Evolutionary conservation across 768 basidiomycete genomes (phyloP).

Genomic region (Leccinum imitatum): DNA sequence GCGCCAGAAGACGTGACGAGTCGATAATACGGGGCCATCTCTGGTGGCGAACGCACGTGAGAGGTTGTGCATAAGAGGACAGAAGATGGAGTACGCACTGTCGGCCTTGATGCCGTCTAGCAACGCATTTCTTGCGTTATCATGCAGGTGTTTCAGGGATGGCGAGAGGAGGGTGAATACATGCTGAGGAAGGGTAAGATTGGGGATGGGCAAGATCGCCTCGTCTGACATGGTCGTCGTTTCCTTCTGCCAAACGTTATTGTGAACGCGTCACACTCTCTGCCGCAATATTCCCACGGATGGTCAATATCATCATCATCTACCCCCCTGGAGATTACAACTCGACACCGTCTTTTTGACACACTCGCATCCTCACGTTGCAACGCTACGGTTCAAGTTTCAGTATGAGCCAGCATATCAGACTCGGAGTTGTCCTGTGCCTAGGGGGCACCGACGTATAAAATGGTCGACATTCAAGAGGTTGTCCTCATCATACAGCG

Average conservation of each 20-base stretch:
- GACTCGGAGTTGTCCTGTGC: not conserved
- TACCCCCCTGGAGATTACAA: not conserved
- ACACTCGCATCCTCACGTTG: not conserved
- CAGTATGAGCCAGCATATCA: not conserved
- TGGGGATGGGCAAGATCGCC: constrained; percentile 80
- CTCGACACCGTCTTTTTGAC: not conserved
- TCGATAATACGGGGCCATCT: constrained; percentile 86
- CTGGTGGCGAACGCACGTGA: constrained; percentile 36
- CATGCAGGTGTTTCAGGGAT: constrained; percentile 60
- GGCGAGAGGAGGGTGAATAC: constrained; percentile 71
- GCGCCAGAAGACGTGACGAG: constrained; percentile 51
- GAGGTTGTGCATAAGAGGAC: not conserved
- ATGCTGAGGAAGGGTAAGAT: constrained; percentile 77
- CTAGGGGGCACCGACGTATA: constrained; percentile 1
- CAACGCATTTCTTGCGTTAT: constrained; percentile 60
- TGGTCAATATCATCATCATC: too few relatives aligned
- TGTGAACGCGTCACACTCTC: constrained; percentile 20
- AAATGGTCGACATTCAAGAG: not conserved
- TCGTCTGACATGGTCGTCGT: constrained; percentile 72
- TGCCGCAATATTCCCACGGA: not conserved
- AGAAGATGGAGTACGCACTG: constrained; percentile 46
- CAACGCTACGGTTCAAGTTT: not conserved
- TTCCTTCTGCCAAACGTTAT: not conserved
- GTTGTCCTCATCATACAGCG: not conserved
- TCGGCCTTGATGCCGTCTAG: constrained; percentile 77